Conservation (phyloP, 2,329 filamentous ascomycete genomes). For the Talaromyces sp. region DNA sequence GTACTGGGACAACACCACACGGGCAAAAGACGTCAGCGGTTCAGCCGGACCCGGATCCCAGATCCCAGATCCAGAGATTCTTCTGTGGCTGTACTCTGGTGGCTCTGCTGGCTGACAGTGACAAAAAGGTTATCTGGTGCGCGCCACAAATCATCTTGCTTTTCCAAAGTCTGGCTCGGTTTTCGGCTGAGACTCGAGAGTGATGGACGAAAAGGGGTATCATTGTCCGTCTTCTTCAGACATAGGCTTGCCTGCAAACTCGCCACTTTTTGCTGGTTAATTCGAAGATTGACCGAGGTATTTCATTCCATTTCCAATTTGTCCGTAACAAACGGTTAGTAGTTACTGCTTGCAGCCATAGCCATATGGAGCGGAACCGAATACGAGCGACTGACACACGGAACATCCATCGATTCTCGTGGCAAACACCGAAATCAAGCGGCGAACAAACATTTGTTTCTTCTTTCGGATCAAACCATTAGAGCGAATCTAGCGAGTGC, state of each 20-base stretch:
- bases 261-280: neutral
- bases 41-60: neutral
- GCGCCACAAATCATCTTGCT: neutral
- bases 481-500: slow-evolving; percentile 7
- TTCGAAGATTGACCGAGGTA: neutral
- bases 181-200: neutral
- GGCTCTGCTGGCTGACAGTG: too few relatives aligned
- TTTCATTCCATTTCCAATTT: neutral
- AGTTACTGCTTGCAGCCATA: neutral
- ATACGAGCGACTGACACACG: neutral
- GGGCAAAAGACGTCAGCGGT: neutral
- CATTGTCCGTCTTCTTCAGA: neutral
- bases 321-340: neutral
- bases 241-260: neutral
- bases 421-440: neutral
- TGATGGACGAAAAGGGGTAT: neutral
- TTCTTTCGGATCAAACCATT: neutral
- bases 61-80: neutral
- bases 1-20: neutral
- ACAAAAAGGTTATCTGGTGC: neutral
- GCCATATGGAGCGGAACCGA: neutral
- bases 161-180: neutral
- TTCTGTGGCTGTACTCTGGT: neutral
- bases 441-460: neutral
- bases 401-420: neutral